Conservation (phyloP, 257 asterid genomes). For the Coffea eugenioides region DNA sequence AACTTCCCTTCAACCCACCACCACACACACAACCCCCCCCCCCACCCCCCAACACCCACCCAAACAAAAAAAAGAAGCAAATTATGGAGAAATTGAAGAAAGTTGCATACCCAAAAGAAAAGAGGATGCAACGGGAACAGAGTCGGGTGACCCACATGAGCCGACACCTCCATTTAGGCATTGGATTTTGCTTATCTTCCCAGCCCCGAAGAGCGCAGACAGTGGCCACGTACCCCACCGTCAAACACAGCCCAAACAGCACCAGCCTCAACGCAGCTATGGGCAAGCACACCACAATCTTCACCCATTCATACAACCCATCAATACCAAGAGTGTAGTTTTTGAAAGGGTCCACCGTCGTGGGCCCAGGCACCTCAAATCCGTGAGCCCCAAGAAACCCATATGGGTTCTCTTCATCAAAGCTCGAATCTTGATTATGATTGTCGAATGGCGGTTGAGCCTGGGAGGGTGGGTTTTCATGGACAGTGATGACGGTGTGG, state of each 20-base stretch:
- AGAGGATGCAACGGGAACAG: slow-evolving; percentile 70
- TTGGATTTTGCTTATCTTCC: slow-evolving; percentile 75
- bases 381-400: slow-evolving; percentile 61
- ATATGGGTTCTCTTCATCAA: slow-evolving; percentile 45
- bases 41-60: too few species aligned
- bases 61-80: neutral
- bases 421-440: neutral
- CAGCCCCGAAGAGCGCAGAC: slow-evolving; percentile 64
- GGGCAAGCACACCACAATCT: slow-evolving; percentile 75
- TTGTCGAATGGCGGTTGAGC: slow-evolving; percentile 5
- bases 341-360: slow-evolving; percentile 76
- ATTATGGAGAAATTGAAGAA: neutral
- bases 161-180: slow-evolving; percentile 86
- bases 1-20: neutral
- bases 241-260: slow-evolving; percentile 59
- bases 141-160: slow-evolving; percentile 88
- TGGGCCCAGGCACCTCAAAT: slow-evolving; percentile 60
- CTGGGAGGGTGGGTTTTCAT: slow-evolving; percentile 23
- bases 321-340: slow-evolving; percentile 61
- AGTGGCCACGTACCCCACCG: slow-evolving; percentile 67
- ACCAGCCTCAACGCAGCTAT: slow-evolving; percentile 59
- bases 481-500: slow-evolving; percentile 53
- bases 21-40: too few species aligned
- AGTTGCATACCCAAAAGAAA: slow-evolving; percentile 70
- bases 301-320: slow-evolving; percentile 89